Conservation (phyloP, 2,329 filamentous ascomycete genomes). For the Fusarium kyushuense region DNA sequence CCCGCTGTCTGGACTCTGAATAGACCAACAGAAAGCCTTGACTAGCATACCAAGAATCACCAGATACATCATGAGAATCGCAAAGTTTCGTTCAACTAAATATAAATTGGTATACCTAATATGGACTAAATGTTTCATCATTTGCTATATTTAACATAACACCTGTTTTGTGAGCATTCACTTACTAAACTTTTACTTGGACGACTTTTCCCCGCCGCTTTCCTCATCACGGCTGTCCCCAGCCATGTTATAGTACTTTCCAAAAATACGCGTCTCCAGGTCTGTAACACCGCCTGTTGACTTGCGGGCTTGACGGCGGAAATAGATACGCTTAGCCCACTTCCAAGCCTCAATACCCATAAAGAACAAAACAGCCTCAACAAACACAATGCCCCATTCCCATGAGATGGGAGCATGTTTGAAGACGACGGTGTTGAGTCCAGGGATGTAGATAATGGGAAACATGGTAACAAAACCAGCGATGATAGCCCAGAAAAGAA, state of each 20-base stretch:
- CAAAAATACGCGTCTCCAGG: conserved; percentile 52
- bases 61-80: neutral
- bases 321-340: conserved; percentile 64
- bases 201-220: conserved; percentile 14
- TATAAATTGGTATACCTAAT: conserved; percentile 1
- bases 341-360: conserved; percentile 69
- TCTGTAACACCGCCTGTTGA: conserved; percentile 38
- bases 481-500: conserved; percentile 72
- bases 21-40: neutral
- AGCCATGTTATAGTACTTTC: conserved; percentile 47
- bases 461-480: conserved; percentile 61
- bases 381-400: conserved; percentile 71
- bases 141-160: neutral
- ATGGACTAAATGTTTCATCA: neutral
- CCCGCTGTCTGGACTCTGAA: neutral
- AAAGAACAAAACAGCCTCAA: conserved; percentile 68
- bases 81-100: neutral
- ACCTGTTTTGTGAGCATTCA: neutral
- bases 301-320: conserved; percentile 50
- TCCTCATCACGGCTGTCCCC: conserved; percentile 40
- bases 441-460: conserved; percentile 67
- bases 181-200: conserved; percentile 7
- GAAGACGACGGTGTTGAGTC: conserved; percentile 68
- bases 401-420: conserved; percentile 69
- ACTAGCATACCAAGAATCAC: neutral